These are phyloP conservation scores for Penicillium janthinellum DNA, from an alignment of 2,329 filamentous ascomycete species.

Conservation along the genomic window DNA sequence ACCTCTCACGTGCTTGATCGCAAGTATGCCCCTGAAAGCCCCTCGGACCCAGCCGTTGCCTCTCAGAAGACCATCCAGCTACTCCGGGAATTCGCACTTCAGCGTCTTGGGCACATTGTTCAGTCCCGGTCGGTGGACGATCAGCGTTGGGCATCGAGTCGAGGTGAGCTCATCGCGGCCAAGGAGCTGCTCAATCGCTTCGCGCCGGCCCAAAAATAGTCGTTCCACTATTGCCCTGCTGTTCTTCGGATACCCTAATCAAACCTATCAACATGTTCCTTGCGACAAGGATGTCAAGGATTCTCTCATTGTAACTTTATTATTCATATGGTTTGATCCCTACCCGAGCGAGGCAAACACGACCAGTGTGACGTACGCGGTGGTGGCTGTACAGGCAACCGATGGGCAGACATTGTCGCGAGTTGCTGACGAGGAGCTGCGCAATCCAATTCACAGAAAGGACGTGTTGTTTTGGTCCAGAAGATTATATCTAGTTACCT, in stretches of 20 bases:
- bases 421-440: not conserved
- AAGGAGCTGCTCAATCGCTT: constrained; percentile 43
- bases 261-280: not conserved
- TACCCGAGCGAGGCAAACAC: not conserved
- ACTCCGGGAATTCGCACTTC: constrained; percentile 41
- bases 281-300: not conserved
- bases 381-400: not conserved
- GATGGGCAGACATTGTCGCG: not conserved
- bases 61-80: constrained; percentile 32
- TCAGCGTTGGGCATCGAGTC: constrained; percentile 34
- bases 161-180: constrained; percentile 46
- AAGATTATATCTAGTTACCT: not conserved
- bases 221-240: not conserved
- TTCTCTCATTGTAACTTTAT: not conserved
- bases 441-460: not conserved
- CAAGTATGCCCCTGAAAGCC: constrained; percentile 13
- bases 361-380: not conserved
- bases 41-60: constrained; percentile 14
- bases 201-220: constrained; percentile 11
- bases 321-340: not conserved
- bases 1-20: constrained; percentile 31
- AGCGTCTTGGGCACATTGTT: constrained; percentile 41
- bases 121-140: constrained; percentile 34
- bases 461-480: not conserved
- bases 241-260: constrained; percentile 1